Conservation (phyloP, 1,284 basidiomycete genomes). For the Mycosarcoma mackinlayi region DNA sequence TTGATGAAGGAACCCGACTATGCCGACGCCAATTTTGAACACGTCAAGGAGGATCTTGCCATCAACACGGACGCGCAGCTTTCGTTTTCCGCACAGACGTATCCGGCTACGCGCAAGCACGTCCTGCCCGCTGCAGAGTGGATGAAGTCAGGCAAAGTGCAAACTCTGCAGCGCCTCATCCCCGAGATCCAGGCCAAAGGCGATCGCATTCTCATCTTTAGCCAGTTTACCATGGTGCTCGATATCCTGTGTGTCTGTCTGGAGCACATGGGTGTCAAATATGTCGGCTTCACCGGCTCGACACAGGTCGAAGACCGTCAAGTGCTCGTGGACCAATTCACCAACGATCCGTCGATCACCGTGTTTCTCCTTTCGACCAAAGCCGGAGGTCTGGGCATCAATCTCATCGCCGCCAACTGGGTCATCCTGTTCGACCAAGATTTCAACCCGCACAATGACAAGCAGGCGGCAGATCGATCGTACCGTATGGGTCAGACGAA, state of each 20-base stretch:
- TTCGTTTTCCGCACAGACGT: constrained; percentile 47
- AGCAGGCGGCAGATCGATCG: constrained; percentile 95
- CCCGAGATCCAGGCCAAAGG: constrained; percentile 77
- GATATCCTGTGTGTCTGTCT: constrained; percentile 86
- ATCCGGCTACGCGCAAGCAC: constrained; percentile 73
- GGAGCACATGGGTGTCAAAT: constrained; percentile 80
- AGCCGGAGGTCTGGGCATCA: constrained; percentile 77
- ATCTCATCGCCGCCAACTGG: constrained; percentile 76
- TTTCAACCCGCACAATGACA: constrained; percentile 76
- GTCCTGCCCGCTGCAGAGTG: constrained; percentile 81
- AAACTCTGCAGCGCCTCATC: constrained; percentile 79
- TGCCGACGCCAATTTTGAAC: constrained; percentile 61
- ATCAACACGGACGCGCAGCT: constrained; percentile 68
- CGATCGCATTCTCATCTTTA: constrained; percentile 91
- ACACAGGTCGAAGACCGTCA: constrained; percentile 95
- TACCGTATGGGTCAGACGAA: constrained; percentile 97
- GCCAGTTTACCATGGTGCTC: constrained; percentile 73
- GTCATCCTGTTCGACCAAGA: constrained; percentile 86
- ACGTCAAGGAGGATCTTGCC: constrained; percentile 65
- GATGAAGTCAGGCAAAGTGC: constrained; percentile 89
- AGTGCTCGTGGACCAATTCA: constrained; percentile 93
- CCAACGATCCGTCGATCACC: constrained; percentile 88
- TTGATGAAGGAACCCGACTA: constrained; percentile 87
- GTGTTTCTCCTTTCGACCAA: constrained; percentile 96
- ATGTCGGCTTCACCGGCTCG: constrained; percentile 89